phyloP scores from a whole-genome alignment of 2,329 filamentous ascomycete species.

The Alternaria panax region DNA sequence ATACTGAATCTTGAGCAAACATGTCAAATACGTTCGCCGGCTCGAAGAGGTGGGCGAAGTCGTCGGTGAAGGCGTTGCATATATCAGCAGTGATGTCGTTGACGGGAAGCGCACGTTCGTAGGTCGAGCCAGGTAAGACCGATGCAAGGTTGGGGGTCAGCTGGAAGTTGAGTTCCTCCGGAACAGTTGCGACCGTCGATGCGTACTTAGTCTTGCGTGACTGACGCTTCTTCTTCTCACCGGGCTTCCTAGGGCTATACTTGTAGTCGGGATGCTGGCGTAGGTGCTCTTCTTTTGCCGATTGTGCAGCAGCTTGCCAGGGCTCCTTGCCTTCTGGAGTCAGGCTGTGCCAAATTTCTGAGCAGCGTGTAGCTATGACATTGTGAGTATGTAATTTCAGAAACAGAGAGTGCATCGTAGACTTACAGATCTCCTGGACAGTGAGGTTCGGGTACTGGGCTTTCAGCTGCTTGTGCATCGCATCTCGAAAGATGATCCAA shows the following conservation, averaged over 20 bases:
- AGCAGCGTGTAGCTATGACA: background rate
- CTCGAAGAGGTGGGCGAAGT: background rate
- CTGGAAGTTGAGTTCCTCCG: background rate
- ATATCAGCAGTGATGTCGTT: background rate
- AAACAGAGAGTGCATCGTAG: background rate
- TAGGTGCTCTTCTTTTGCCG: background rate
- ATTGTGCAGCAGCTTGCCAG: background rate
- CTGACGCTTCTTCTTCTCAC: background rate
- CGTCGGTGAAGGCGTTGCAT: background rate
- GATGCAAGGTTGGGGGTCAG: background rate
- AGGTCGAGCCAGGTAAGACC: background rate
- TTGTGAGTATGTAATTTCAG: background rate
- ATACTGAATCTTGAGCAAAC: background rate
- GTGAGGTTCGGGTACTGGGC: background rate
- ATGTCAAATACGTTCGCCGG: background rate
- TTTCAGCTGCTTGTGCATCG: background rate
- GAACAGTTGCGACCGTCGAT: background rate
- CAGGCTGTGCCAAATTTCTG: background rate
- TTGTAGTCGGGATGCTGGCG: background rate
- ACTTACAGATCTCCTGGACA: background rate
- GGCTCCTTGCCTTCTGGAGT: background rate
- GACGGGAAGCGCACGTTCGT: background rate
- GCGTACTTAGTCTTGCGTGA: background rate
- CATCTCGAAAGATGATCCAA: background rate
- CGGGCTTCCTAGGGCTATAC: background rate